These are phyloP conservation scores for Pichia deserticola DNA, from an alignment of 805 yeast species.

Conservation along the genomic window DNA sequence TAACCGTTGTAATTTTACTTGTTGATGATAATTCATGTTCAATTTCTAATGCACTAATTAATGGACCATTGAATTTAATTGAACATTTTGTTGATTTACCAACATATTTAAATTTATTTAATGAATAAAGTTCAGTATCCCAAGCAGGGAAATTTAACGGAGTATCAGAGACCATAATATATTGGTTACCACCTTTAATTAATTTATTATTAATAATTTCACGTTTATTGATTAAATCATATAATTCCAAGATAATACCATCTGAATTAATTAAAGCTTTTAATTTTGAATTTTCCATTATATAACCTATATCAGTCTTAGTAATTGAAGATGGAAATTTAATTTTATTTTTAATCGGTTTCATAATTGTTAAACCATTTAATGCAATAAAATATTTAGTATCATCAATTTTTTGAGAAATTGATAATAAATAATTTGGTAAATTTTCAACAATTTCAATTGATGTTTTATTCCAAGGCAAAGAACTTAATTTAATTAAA, in stretches of 20 bases:
- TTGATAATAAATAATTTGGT: constrained; percentile 2
- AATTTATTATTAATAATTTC: constrained; percentile 59
- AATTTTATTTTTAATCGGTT: constrained; percentile 19
- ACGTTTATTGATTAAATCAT: constrained; percentile 49
- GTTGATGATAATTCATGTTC: constrained; percentile 49
- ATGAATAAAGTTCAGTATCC: constrained; percentile 91
- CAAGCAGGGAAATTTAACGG: constrained; percentile 93
- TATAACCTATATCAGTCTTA: constrained; percentile 33
- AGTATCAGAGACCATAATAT: constrained; percentile 77
- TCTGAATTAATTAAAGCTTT: constrained; percentile 44
- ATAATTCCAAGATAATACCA: constrained; percentile 55
- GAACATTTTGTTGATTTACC: constrained; percentile 33
- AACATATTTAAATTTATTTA: constrained; percentile 58
- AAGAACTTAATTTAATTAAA: constrained; percentile 40
- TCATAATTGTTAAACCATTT: constrained; percentile 16
- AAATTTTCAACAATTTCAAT: constrained; percentile 29
- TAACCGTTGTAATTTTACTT: constrained; percentile 57
- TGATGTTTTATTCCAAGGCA: constrained; percentile 56
- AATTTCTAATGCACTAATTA: constrained; percentile 57
- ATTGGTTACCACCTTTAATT: constrained; percentile 68
- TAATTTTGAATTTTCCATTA: constrained; percentile 55
- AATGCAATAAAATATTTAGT: constrained; percentile 14
- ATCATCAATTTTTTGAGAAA: constrained; percentile 10
- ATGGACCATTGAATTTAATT: constrained; percentile 43
- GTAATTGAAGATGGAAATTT: constrained; percentile 44